Conservation (phyloP, 2,329 filamentous ascomycete genomes). For the Colletotrichum ledebouriae region DNA sequence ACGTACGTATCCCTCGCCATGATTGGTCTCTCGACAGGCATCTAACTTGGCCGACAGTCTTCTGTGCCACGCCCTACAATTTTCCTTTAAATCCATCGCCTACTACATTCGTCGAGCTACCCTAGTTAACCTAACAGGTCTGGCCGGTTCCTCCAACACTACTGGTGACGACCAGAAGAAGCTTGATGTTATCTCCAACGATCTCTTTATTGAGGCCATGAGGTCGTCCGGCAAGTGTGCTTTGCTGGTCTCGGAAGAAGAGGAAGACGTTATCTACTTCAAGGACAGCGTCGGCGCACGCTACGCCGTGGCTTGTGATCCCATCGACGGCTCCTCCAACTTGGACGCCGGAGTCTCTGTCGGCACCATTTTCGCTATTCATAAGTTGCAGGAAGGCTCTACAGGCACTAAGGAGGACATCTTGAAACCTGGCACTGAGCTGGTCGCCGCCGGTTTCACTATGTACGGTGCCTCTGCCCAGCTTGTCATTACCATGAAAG, state of each 20-base stretch:
- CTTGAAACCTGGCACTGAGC: slow-evolving; percentile 88
- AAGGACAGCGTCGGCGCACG: slow-evolving; percentile 79
- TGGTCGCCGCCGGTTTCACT: slow-evolving; percentile 97
- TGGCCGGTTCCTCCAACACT: slow-evolving; percentile 93
- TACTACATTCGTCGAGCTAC: slow-evolving; percentile 98
- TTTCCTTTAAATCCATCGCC: slow-evolving; percentile 99
- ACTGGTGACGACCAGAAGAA: slow-evolving; percentile 99
- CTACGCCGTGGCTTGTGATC: slow-evolving; percentile 97
- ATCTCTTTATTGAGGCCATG: slow-evolving; percentile 97
- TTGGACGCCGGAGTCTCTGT: slow-evolving; percentile 97
- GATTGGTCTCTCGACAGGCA: background rate
- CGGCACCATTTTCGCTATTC: slow-evolving; percentile 96
- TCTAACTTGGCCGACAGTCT: slow-evolving; percentile 67
- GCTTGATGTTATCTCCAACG: slow-evolving; percentile 98
- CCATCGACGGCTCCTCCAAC: slow-evolving; percentile 98
- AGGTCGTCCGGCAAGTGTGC: slow-evolving; percentile 90
- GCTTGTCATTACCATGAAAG: slow-evolving; percentile 97
- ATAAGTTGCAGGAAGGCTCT: slow-evolving; percentile 85
- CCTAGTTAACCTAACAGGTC: slow-evolving; percentile 93
- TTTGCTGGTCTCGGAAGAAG: slow-evolving; percentile 96
- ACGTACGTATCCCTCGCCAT: slow-evolving; percentile 73
- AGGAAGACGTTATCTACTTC: slow-evolving; percentile 93
- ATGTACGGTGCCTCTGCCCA: slow-evolving; percentile 99
- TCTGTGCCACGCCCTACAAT: slow-evolving; percentile 96
- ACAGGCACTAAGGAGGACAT: slow-evolving; percentile 86